Base-by-base conservation (phyloP, 176 grass and related monocot species). In the Hyparrhenia diplandra region DNA sequence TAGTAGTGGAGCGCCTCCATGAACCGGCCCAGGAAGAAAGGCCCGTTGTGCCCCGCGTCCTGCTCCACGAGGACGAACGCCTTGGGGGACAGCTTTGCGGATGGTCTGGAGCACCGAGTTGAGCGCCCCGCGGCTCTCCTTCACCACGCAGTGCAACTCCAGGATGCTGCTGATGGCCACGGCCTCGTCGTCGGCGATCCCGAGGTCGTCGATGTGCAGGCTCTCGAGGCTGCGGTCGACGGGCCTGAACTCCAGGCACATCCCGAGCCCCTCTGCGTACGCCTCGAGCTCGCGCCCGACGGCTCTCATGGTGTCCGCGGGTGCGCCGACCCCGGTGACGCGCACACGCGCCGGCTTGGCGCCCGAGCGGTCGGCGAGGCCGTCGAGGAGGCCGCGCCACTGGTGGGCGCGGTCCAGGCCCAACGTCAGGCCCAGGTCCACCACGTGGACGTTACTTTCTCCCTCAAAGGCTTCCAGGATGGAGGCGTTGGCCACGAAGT, bases 1-100 rank as follows among this genome's bases (percentile, higher is more conserved):
- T 93, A 93, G 79, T 90, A 93, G 79, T 93, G 91, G 23, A 93
- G 85, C 58, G 91, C 88, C 85, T 93, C 91, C 88, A 93, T 93
- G 91, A 93, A 90, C 9, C 91, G 10, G 4, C 91, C 91, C 8
- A 94, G 79, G 65, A 94, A 94, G 88, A 94, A 94, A 0, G 91
- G 91, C 29, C 85, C 88, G 79, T 94, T 94, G 85, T 94, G 91
- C 0, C 88, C 86, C 6, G 91, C 83, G 69, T 94, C 91, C 82
- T 94, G 88, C 88, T 94, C 88, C 30, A 94, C 91, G 4, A 94
- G 78, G 43, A 94, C 83, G 55, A 94, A 82, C 59, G 83, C 85
- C 79, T 29, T 85, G 2, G 91, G 91, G 0, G 82, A 76, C 17
- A 90, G 79, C 49, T 69, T 70, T 75, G 4, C 86, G 91, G 40